Evolutionary conservation across 441 rosid species (phyloP), one percentile per base, ranked within the genome.

Genomic region (Jatropha podagrica): DNA sequence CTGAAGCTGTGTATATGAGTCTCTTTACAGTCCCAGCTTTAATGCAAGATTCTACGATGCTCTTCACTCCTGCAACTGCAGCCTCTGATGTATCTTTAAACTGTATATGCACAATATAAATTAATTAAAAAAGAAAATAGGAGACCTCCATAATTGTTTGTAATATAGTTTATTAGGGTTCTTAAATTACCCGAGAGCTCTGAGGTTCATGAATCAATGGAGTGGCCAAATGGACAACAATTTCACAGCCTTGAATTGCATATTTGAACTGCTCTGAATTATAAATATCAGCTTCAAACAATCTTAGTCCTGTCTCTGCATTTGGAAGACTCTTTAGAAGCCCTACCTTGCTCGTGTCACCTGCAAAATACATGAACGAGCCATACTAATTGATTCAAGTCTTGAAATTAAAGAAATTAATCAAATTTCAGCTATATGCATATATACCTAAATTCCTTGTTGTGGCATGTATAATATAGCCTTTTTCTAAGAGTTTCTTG

Each of bases 311-410:
- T 3, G 62, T 58, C 13, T 58, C 62, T 58, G 62, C 62, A 23
- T 58, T 58, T 59, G 64, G 64, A 59, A 59, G 64, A 59, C 38
- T 11, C 64, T 9, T 59, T 27, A 59, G 64, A 14, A 61, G 42
- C 65, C 65, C 65, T 27, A 61, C 65, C 41, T 61, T 61, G 14
- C 6, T 4, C 4, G 8, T 27, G 11, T 60, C 65, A 27, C 65
- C 65, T 60, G 40, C 40, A 60, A 27, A 26, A 10, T 60, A 60
- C 7, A 0, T 14, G 62, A 58, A 5, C n/a, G 5, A 12, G 2
- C 64, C 48, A 44, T 44, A 44, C 32, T 27, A 27, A 44, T 44
- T 44, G 10, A 44, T 44, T 44, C 7, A 44, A 44, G 6, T 10
- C 26, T 20, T 7, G 60, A 56, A 56, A 27, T 27, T 27, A 27